Percentiles rank a stretch among this genome's conserved stretches.
Evolutionary conservation across 169 alveolate genomes (phyloP).

Genomic region (Eimeria brunetti): DNA sequence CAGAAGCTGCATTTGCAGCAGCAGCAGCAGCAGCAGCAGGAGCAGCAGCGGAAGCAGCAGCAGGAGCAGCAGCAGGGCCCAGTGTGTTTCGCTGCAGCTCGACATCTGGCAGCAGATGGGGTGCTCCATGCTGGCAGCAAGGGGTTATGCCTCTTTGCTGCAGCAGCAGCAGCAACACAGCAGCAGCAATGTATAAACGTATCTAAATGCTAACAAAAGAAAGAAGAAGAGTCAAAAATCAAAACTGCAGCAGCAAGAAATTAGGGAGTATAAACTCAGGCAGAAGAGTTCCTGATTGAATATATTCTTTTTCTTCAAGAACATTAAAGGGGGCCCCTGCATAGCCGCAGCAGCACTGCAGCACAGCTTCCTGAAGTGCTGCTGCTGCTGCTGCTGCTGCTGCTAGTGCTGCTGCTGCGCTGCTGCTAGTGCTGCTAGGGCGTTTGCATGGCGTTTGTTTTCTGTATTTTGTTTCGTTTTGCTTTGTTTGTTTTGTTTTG

Average conservation of each 20-base stretch:
- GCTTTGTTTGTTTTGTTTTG: not conserved
- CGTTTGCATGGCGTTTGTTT: too few species aligned
- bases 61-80: too few species aligned
- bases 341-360: too few species aligned
- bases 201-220: not conserved
- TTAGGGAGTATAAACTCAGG: not conserved
- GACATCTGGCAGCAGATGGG: not conserved
- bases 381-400: not conserved
- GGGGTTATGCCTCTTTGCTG: not conserved
- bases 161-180: not conserved
- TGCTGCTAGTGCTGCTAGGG: not conserved
- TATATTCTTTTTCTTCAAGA: too few species aligned
- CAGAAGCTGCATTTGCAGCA: not conserved
- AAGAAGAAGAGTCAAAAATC: not conserved
- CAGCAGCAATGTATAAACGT: too few species aligned
- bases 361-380: too few species aligned
- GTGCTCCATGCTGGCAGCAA: not conserved
- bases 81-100: not conserved
- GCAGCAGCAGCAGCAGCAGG: conserved; percentile 19
- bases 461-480: not conserved
- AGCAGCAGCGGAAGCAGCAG: too few species aligned
- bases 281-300: not conserved
- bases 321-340: not conserved
- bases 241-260: not conserved
- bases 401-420: not conserved